Conservation (phyloP, 2,329 filamentous ascomycete species). For the Fusarium heterosporum region DNA sequence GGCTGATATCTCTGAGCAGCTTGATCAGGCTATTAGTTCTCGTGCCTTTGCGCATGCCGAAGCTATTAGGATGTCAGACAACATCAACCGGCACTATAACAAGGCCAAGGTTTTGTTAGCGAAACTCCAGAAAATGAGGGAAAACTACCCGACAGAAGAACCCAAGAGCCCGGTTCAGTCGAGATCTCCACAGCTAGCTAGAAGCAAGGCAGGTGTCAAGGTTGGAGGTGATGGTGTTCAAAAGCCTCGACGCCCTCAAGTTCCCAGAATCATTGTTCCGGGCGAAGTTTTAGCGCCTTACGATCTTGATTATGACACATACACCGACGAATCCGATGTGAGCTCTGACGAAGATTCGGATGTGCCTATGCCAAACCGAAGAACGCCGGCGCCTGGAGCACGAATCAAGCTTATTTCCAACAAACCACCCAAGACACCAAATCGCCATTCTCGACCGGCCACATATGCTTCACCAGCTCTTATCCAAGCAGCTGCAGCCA, state of each 20-base stretch:
- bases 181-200: slow-evolving; percentile 66
- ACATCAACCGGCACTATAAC: slow-evolving; percentile 70
- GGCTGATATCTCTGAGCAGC: slow-evolving; percentile 68
- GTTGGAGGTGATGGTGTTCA: slow-evolving; percentile 58
- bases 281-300: slow-evolving; percentile 75
- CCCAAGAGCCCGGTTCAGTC: slow-evolving; percentile 63
- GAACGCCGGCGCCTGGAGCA: slow-evolving; percentile 53
- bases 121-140: slow-evolving; percentile 70
- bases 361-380: slow-evolving; percentile 52
- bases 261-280: slow-evolving; percentile 72
- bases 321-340: slow-evolving; percentile 64
- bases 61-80: slow-evolving; percentile 72
- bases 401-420: slow-evolving; percentile 63
- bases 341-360: slow-evolving; percentile 65
- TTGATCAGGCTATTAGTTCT: slow-evolving; percentile 66
- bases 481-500: slow-evolving; percentile 55
- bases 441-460: slow-evolving; percentile 51
- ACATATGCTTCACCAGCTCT: slow-evolving; percentile 53
- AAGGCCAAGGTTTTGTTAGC: slow-evolving; percentile 68
- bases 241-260: slow-evolving; percentile 59
- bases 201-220: slow-evolving; percentile 62
- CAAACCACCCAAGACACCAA: slow-evolving; percentile 60
- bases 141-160: slow-evolving; percentile 69
- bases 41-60: slow-evolving; percentile 71
- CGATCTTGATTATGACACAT: slow-evolving; percentile 71